Percentiles rank a stretch among this genome's conserved stretches.
Conservation (phyloP, 2,329 filamentous ascomycete species). For the Pyrenophora graminea region DNA sequence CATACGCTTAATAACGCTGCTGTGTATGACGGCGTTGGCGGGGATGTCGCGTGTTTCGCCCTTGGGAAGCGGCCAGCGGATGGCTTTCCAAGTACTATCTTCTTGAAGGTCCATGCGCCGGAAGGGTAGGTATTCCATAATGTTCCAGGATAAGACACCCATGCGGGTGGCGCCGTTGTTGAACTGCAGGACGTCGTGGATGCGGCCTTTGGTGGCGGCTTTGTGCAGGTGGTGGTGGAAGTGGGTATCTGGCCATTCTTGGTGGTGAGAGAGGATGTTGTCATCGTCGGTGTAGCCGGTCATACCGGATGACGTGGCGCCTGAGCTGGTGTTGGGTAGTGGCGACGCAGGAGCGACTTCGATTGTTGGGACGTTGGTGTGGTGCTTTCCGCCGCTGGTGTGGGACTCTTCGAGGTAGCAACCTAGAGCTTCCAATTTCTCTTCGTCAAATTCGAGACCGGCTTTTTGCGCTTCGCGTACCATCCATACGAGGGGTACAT, state of each 20-base stretch:
- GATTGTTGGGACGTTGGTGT: conserved; percentile 35
- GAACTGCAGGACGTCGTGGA: conserved; percentile 74
- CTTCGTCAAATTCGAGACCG: conserved; percentile 70
- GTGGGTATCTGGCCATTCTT: conserved; percentile 25
- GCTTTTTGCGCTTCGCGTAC: conserved; percentile 66
- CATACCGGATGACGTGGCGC: conserved; percentile 2
- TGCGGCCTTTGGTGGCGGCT: conserved; percentile 57
- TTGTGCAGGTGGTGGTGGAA: conserved; percentile 65
- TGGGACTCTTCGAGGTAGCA: conserved; percentile 57
- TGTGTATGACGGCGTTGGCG: conserved; percentile 69
- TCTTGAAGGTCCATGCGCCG: conserved; percentile 75
- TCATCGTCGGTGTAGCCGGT: conserved; percentile 19
- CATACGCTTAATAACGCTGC: conserved; percentile 75
- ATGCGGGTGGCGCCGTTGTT: conserved; percentile 60
- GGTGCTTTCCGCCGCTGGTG: neutral
- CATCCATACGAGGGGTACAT: conserved; percentile 73
- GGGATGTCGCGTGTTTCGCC: conserved; percentile 81
- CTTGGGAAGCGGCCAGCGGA: conserved; percentile 76
- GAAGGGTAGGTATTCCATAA: conserved; percentile 84
- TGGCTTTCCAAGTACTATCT: conserved; percentile 78
- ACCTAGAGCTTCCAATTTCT: conserved; percentile 69
- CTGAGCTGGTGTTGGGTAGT: neutral
- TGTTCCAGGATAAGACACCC: conserved; percentile 70
- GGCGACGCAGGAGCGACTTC: conserved; percentile 39
- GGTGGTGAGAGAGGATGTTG: conserved; percentile 21